Evolutionary conservation across 2,329 filamentous ascomycete genomes (phyloP).

Genomic region (Beauveria asiatica): DNA sequence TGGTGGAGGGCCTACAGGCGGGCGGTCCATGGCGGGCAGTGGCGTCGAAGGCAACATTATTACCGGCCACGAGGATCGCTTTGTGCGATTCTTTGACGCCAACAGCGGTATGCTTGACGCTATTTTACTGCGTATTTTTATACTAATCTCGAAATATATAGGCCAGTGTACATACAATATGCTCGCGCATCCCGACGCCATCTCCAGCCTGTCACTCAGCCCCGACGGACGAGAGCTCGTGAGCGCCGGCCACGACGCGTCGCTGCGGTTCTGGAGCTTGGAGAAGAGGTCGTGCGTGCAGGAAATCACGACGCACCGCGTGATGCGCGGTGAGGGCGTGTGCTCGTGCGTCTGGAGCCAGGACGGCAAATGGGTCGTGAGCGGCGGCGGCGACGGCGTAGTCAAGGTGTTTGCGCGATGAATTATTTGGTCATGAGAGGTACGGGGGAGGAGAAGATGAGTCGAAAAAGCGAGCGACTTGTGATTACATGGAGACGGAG

Average conservation of each 20-base stretch:
- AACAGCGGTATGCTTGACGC: slow-evolving; percentile 73
- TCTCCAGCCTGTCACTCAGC: slow-evolving; percentile 83
- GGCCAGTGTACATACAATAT: slow-evolving; percentile 99
- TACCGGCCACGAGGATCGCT: slow-evolving; percentile 92
- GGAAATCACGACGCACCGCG: slow-evolving; percentile 84
- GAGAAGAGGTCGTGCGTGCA: slow-evolving; percentile 94
- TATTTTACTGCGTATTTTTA: background rate
- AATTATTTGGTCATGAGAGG: background rate
- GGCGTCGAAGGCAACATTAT: slow-evolving; percentile 91
- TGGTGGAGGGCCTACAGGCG: slow-evolving; percentile 75
- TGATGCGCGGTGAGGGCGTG: slow-evolving; percentile 94
- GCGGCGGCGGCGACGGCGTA: slow-evolving; percentile 86
- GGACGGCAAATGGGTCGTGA: slow-evolving; percentile 90
- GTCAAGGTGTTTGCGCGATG: slow-evolving; percentile 78
- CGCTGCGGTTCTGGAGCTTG: slow-evolving; percentile 91
- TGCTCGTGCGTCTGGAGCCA: slow-evolving; percentile 93
- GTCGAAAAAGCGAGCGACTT: no score
- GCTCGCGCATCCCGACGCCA: slow-evolving; percentile 90
- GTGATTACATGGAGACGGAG: background rate
- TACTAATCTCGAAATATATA: slow-evolving; percentile 30
- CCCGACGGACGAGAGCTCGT: slow-evolving; percentile 92
- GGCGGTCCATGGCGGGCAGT: slow-evolving; percentile 55
- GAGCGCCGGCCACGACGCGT: slow-evolving; percentile 91
- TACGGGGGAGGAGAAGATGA: no score
- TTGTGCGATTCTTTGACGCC: slow-evolving; percentile 94